Percentiles rank a stretch among this genome's conserved stretches.
phyloP scores from a whole-genome alignment of 352 stramenopile genomes.

The Pythium rishiriense region DNA sequence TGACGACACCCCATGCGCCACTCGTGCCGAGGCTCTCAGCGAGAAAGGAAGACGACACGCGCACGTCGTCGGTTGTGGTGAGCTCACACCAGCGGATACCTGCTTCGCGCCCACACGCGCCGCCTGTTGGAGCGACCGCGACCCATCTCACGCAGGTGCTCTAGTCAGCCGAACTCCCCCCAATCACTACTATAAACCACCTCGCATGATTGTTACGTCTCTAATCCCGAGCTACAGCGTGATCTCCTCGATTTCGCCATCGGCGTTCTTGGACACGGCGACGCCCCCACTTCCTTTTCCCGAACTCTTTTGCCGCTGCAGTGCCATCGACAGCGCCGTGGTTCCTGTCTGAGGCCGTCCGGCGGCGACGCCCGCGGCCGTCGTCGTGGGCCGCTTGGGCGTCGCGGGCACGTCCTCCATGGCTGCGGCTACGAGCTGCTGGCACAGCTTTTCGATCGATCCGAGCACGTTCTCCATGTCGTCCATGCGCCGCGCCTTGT shows the following conservation, averaged over 20 bases:
- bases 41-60: conserved; percentile 33
- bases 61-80: conserved; percentile 1
- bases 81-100: conserved; percentile 23
- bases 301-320: conserved; percentile 33
- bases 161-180: not conserved
- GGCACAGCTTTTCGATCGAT: conserved; percentile 66
- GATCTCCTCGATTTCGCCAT: conserved; percentile 52
- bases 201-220: not conserved
- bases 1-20: not conserved
- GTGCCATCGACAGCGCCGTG: conserved; percentile 35
- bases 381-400: conserved; percentile 26
- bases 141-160: conserved; percentile 18
- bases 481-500: conserved; percentile 56
- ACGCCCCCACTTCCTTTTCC: not conserved
- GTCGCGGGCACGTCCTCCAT: conserved; percentile 28
- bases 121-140: not conserved
- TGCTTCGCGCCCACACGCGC: conserved; percentile 1
- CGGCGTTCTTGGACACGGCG: conserved; percentile 18
- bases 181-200: not conserved
- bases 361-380: not conserved
- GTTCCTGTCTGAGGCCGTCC: conserved; percentile 21
- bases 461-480: conserved; percentile 61
- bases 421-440: conserved; percentile 58
- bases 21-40: not conserved
- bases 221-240: conserved; percentile 28